Percentiles rank a stretch among this genome's conserved stretches.
Evolutionary conservation across 257 asterid species (phyloP).

Genomic region (Plantago elongata): DNA sequence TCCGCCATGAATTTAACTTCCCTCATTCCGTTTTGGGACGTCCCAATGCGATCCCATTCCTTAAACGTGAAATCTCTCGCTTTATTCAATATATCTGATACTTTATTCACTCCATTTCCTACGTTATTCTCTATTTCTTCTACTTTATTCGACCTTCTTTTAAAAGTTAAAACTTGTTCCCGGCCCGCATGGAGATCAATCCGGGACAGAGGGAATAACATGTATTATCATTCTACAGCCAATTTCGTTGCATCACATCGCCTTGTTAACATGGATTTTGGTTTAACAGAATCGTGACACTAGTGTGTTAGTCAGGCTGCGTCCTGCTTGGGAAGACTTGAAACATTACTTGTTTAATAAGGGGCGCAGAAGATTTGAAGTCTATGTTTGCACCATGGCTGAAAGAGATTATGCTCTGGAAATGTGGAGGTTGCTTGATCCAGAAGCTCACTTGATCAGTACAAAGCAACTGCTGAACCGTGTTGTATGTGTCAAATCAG

Average conservation of each 20-base stretch:
- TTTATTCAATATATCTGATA: too few species aligned
- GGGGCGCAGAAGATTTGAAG: constrained; percentile 97
- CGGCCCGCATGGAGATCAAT: too few species aligned
- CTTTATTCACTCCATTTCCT: too few species aligned
- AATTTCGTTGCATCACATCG: constrained; percentile 17
- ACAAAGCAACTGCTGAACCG: constrained; percentile 71
- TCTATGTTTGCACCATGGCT: constrained; percentile 97
- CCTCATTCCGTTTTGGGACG: too few species aligned
- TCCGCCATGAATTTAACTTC: too few species aligned
- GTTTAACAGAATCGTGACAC: constrained; percentile 82
- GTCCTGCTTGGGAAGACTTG: constrained; percentile 98
- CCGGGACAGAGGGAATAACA: too few species aligned
- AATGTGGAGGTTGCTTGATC: constrained; percentile 99
- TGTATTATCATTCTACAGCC: background rate
- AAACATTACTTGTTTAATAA: constrained; percentile 78
- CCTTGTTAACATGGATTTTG: constrained; percentile 27
- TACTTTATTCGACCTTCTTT: too few species aligned
- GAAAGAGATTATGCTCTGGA: constrained; percentile 98
- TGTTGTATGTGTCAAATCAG: constrained; percentile 90
- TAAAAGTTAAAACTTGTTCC: too few species aligned
- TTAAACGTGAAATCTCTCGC: too few species aligned
- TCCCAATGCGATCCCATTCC: too few species aligned
- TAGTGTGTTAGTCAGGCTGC: constrained; percentile 88
- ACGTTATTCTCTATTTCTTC: too few species aligned
- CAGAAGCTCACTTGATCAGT: constrained; percentile 68